phyloP scores from a whole-genome alignment of 805 yeast species.

The Saccharomycopsis sp. region DNA sequence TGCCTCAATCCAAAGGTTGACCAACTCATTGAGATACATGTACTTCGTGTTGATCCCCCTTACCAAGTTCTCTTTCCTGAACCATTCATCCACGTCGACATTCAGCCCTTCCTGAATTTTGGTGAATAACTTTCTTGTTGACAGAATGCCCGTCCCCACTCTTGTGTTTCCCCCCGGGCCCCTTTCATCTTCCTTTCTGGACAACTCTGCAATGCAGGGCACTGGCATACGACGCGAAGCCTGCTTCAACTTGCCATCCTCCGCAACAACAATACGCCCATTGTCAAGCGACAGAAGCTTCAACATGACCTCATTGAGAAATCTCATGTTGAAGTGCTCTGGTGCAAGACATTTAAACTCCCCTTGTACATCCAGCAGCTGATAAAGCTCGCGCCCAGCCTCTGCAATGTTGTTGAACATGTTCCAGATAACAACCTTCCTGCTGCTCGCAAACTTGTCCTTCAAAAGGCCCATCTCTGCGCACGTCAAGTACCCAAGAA shows the following conservation, averaged over 20 bases:
- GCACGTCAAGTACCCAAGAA: slow-evolving; percentile 10
- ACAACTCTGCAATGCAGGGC: too few relatives aligned
- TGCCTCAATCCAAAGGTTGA: slow-evolving; percentile 3
- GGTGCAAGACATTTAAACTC: background rate
- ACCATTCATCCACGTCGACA: slow-evolving; percentile 4
- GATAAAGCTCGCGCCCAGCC: background rate
- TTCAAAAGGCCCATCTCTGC: slow-evolving; percentile 6
- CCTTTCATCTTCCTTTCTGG: background rate
- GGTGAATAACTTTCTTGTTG: background rate
- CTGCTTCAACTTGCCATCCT: background rate
- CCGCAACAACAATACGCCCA: too few relatives aligned
- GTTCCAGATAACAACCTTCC: background rate
- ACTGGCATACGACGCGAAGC: too few relatives aligned
- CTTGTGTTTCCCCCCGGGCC: background rate
- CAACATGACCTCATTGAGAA: slow-evolving; percentile 5
- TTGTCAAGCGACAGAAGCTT: slow-evolving; percentile 1
- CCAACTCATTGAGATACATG: slow-evolving; percentile 6
- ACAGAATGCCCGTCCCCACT: background rate
- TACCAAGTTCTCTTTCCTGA: slow-evolving; percentile 3
- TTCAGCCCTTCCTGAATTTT: too few relatives aligned
- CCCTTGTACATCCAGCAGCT: background rate
- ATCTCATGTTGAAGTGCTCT: background rate
- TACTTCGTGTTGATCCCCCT: slow-evolving; percentile 8
- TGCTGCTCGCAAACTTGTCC: background rate
- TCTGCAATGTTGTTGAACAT: background rate